Conservation (phyloP, 2,329 filamentous ascomycete genomes). For the Colletotrichum lini region DNA sequence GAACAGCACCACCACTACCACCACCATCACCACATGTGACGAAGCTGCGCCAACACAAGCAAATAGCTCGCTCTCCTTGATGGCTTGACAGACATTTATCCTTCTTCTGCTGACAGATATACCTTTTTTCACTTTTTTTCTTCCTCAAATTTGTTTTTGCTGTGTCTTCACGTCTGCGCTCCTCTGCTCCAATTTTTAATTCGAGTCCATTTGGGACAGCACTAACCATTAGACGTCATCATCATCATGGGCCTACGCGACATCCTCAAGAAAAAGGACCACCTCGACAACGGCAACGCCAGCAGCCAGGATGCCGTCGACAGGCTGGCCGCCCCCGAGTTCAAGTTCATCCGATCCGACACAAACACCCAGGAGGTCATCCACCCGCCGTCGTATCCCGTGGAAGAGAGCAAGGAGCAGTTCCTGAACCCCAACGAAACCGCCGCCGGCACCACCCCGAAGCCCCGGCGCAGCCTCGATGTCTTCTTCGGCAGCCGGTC, state of each 20-base stretch:
- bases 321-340: constrained; percentile 67
- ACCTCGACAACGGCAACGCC: constrained; percentile 54
- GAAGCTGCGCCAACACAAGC: constrained; percentile 21
- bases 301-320: constrained; percentile 53
- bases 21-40: constrained; percentile 12
- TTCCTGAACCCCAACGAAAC: constrained; percentile 44
- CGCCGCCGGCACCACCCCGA: constrained; percentile 51
- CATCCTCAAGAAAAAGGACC: constrained; percentile 68
- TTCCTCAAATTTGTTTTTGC: too few species aligned
- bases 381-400: constrained; percentile 69
- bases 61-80: constrained; percentile 10
- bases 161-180: neutral
- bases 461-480: constrained; percentile 60
- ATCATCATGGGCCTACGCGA: constrained; percentile 68
- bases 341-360: constrained; percentile 89
- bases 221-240: constrained; percentile 40
- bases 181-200: neutral
- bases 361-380: constrained; percentile 86
- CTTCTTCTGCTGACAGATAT: constrained; percentile 6
- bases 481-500: constrained; percentile 62
- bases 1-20: constrained; percentile 22
- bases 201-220: neutral
- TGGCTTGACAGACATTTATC: constrained; percentile 19
- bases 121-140: neutral
- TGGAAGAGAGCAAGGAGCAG: constrained; percentile 45